phyloP scores from a whole-genome alignment of 2,329 filamentous ascomycete species.

The Arthroderma sp. region DNA sequence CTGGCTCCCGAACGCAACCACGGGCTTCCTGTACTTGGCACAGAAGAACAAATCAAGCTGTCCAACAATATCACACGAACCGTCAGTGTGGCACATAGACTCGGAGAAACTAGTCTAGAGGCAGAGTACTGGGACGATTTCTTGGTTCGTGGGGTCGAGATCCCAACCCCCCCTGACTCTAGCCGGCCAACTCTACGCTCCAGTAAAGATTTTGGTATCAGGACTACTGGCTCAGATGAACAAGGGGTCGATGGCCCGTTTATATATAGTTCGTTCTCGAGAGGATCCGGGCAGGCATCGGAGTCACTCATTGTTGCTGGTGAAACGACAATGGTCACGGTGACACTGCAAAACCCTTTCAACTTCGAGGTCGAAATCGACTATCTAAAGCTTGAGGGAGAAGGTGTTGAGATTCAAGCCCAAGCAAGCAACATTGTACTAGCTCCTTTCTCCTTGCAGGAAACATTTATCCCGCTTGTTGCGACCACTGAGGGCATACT shows the following conservation, averaged over 20 bases:
- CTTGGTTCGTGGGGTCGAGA: constrained; percentile 61
- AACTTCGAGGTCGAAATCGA: constrained; percentile 88
- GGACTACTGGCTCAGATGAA: constrained; percentile 26
- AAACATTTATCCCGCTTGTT: constrained; percentile 56
- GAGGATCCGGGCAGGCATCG: constrained; percentile 43
- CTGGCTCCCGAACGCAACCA: constrained; percentile 54
- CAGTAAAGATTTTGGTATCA: constrained; percentile 37
- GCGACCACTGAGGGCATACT: constrained; percentile 55
- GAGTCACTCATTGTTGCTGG: constrained; percentile 64
- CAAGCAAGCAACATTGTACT: constrained; percentile 52
- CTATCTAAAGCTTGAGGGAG: constrained; percentile 58
- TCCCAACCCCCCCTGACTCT: constrained; percentile 49
- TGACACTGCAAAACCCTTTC: constrained; percentile 86
- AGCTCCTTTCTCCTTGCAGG: constrained; percentile 71
- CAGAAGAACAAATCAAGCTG: constrained; percentile 77
- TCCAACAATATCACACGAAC: constrained; percentile 77
- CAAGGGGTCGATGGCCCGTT: constrained; percentile 56
- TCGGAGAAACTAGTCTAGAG: constrained; percentile 56
- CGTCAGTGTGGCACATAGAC: constrained; percentile 57
- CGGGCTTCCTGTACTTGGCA: constrained; percentile 54
- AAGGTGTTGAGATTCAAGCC: constrained; percentile 60
- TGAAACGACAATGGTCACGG: constrained; percentile 62
- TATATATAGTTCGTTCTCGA: constrained; percentile 86
- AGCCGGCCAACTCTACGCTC: constrained; percentile 54
- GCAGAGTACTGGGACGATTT: constrained; percentile 98